phyloP scores from a whole-genome alignment of 176 grass and related monocot species.

The Carex littledalei region DNA sequence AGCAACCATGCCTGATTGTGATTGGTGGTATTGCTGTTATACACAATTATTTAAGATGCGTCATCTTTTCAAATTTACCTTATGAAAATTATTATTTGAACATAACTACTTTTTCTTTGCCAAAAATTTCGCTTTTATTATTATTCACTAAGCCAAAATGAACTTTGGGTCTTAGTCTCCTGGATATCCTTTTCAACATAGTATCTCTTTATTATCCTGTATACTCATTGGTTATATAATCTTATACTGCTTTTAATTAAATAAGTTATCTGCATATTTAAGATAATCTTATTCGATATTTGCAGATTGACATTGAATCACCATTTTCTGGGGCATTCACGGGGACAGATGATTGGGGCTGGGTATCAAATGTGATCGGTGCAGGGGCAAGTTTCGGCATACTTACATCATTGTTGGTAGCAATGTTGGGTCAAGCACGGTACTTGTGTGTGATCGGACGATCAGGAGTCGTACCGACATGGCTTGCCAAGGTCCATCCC shows the following conservation, averaged over 20 bases:
- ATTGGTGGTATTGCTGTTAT: background rate
- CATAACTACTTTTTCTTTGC: background rate
- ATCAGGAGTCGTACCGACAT: constrained; percentile 63
- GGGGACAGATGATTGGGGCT: constrained; percentile 43
- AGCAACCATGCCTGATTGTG: constrained; percentile 3
- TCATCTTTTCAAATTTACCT: background rate
- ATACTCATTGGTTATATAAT: background rate
- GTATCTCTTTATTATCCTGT: background rate
- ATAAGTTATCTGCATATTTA: background rate
- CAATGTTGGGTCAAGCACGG: constrained; percentile 91
- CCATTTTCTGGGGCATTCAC: constrained; percentile 79
- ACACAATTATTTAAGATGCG: background rate
- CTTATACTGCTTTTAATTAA: background rate
- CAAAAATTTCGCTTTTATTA: background rate
- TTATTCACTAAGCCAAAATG: background rate
- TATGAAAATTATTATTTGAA: background rate
- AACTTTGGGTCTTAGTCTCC: background rate
- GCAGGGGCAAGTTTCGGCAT: constrained; percentile 77
- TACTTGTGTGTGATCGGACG: constrained; percentile 94
- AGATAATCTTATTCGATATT: background rate
- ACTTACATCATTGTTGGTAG: constrained; percentile 78
- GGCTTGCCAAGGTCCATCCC: constrained; percentile 77
- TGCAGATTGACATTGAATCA: constrained; percentile 76
- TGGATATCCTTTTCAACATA: background rate
- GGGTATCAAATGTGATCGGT: constrained; percentile 84